Evolutionary conservation across 495 filamentous ascomycete species (phyloP).

Genomic region (Pyronema domesticum): DNA sequence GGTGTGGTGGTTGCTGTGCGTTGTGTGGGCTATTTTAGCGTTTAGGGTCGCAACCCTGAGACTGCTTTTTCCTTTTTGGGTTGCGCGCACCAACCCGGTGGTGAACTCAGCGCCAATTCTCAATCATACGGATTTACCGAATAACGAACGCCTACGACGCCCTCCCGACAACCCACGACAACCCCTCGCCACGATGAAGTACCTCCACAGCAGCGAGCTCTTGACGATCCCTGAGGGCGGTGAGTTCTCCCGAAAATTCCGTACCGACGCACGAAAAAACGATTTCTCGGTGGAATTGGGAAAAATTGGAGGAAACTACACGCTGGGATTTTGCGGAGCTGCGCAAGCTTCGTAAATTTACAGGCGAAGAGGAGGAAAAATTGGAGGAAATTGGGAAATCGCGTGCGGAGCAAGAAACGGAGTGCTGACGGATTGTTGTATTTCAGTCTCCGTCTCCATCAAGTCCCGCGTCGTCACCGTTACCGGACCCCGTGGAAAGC

Average conservation of each 20-base stretch:
- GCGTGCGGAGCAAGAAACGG: constrained; percentile 5
- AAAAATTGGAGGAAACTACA: too few relatives aligned
- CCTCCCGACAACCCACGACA: constrained; percentile 15
- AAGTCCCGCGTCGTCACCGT: constrained; percentile 89
- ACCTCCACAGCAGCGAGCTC: constrained; percentile 93
- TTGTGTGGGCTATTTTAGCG: too few relatives aligned
- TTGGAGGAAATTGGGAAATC: neutral
- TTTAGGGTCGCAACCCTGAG: too few relatives aligned
- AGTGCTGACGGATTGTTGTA: constrained; percentile 26
- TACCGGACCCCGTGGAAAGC: constrained; percentile 89
- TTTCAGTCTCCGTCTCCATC: constrained; percentile 79
- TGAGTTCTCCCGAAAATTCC: constrained; percentile 38
- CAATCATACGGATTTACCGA: constrained; percentile 1
- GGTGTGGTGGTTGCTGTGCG: too few relatives aligned
- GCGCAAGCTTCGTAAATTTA: neutral
- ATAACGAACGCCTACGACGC: constrained; percentile 10
- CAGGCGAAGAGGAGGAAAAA: neutral
- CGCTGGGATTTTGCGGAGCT: neutral
- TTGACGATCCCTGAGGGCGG: constrained; percentile 89
- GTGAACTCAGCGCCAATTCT: too few relatives aligned
- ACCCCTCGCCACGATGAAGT: constrained; percentile 60
- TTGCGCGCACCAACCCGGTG: too few relatives aligned
- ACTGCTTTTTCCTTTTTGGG: too few relatives aligned
- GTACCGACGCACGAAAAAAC: neutral
- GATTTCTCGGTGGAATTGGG: neutral